These are phyloP conservation scores for Cladosporium cucumerinum DNA, from an alignment of 2,329 filamentous ascomycete species.

Conservation along the genomic window DNA sequence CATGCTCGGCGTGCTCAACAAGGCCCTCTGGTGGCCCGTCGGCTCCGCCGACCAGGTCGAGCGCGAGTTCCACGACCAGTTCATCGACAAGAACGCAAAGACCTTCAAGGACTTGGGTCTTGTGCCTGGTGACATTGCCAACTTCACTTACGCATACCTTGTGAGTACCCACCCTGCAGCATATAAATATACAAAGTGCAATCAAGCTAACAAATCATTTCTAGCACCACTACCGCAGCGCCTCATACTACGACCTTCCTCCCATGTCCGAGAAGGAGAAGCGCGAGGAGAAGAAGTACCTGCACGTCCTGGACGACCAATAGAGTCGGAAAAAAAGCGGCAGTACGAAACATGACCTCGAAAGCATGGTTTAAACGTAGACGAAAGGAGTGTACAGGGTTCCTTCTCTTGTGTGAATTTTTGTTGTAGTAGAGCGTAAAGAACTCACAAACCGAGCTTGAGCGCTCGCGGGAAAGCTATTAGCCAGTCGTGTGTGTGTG, in stretches of 20 bases:
- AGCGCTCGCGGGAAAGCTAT: not conserved
- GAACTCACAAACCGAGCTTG: not conserved
- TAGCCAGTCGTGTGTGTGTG: not conserved
- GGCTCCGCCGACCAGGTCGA: constrained; percentile 82
- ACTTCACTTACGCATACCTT: constrained; percentile 90
- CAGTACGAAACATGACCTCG: too few species aligned
- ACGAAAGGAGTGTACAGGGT: constrained; percentile 1
- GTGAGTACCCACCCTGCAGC: constrained; percentile 56
- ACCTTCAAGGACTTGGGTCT: constrained; percentile 94
- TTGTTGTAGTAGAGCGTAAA: not conserved
- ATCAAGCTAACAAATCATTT: not conserved
- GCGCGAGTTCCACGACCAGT: constrained; percentile 87
- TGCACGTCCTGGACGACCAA: constrained; percentile 88
- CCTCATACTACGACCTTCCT: constrained; percentile 86
- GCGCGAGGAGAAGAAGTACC: constrained; percentile 91
- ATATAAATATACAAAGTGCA: too few species aligned
- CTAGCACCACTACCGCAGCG: constrained; percentile 85
- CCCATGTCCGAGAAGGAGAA: constrained; percentile 93
- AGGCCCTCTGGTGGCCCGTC: constrained; percentile 82
- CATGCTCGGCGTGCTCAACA: constrained; percentile 70
- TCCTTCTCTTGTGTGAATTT: constrained; percentile 2
- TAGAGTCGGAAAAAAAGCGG: constrained; percentile 44
- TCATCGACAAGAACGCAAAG: constrained; percentile 86
- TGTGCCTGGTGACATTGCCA: constrained; percentile 78
- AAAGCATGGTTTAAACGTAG: not conserved